phyloP scores from a whole-genome alignment of 2,329 filamentous ascomycete genomes.

The Phyllosticta paracitricarpa region DNA sequence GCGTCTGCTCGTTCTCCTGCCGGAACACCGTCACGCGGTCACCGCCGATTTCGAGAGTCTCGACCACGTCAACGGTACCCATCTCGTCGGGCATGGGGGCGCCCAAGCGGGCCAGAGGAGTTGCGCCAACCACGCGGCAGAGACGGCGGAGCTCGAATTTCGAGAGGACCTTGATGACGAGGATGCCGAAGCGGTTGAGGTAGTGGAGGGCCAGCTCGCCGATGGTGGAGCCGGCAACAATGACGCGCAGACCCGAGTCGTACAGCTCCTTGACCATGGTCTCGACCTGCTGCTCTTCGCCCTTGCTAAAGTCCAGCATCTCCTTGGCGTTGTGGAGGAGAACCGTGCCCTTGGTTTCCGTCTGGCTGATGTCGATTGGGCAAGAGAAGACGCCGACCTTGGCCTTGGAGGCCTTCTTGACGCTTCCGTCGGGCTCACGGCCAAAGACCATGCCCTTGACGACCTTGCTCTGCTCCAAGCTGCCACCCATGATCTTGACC shows the following conservation, averaged over 20 bases:
- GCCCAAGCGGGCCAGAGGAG: constrained; percentile 87
- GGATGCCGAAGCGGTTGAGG: constrained; percentile 91
- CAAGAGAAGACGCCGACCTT: constrained; percentile 94
- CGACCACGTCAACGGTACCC: constrained; percentile 87
- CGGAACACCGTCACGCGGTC: constrained; percentile 97
- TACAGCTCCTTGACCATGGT: constrained; percentile 87
- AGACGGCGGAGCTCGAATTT: constrained; percentile 94
- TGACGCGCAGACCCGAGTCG: constrained; percentile 84
- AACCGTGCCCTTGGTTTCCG: constrained; percentile 97
- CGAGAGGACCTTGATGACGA: constrained; percentile 92
- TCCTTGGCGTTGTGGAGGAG: constrained; percentile 95
- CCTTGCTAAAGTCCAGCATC: constrained; percentile 97
- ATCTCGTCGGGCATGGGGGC: constrained; percentile 99
- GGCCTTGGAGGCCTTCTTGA: constrained; percentile 86
- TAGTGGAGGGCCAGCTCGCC: constrained; percentile 96
- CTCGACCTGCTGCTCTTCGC: constrained; percentile 89
- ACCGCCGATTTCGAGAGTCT: constrained; percentile 94
- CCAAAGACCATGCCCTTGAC: constrained; percentile 98
- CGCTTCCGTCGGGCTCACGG: constrained; percentile 76
- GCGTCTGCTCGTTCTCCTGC: constrained; percentile 85
- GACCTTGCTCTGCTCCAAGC: constrained; percentile 84
- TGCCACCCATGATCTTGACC: constrained; percentile 99
- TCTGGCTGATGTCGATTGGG: constrained; percentile 89
- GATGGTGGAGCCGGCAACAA: constrained; percentile 85
- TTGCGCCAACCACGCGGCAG: constrained; percentile 92